Percentiles rank a stretch among this genome's conserved stretches.
phyloP scores from a whole-genome alignment of 2,329 filamentous ascomycete species.

The Stagonosporopsis vannaccii region DNA sequence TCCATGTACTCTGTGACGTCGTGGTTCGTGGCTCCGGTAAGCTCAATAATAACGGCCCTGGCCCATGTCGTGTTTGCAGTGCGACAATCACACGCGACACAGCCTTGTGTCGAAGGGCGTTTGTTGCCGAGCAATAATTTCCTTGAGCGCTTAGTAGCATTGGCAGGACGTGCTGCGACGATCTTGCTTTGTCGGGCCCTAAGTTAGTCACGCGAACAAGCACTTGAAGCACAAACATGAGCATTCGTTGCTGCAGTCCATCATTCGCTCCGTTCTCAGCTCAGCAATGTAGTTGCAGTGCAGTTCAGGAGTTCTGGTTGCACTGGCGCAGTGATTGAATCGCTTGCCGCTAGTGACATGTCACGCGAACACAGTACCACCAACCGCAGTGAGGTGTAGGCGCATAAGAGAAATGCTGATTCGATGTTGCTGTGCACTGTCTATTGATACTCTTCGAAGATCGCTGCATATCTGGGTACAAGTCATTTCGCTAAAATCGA shows the following conservation, averaged over 20 bases:
- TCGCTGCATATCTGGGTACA: not conserved
- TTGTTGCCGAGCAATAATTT: constrained; percentile 13
- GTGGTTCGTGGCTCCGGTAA: not conserved
- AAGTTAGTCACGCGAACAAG: not conserved
- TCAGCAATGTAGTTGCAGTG: not conserved
- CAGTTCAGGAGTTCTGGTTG: not conserved
- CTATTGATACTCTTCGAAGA: not conserved
- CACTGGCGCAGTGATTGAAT: not conserved
- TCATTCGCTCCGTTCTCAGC: not conserved
- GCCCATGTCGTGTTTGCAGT: not conserved
- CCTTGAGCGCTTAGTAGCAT: constrained; percentile 16
- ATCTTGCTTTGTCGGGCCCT: constrained; percentile 1
- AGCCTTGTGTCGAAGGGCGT: constrained; percentile 1
- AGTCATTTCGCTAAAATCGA: not conserved
- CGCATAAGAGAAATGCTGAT: not conserved
- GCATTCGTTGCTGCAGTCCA: not conserved
- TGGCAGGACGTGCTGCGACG: constrained; percentile 11
- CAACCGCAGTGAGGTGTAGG: not conserved
- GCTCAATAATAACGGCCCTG: not conserved
- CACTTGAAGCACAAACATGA: not conserved
- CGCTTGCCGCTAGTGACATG: constrained; percentile 3
- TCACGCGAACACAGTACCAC: constrained; percentile 2
- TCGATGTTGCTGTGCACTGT: not conserved
- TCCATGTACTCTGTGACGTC: not conserved
- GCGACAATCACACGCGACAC: constrained; percentile 5